Percentiles rank a stretch among this genome's conserved stretches.
phyloP scores from a whole-genome alignment of 441 rosid genomes.

The Jatropha podagrica region DNA sequence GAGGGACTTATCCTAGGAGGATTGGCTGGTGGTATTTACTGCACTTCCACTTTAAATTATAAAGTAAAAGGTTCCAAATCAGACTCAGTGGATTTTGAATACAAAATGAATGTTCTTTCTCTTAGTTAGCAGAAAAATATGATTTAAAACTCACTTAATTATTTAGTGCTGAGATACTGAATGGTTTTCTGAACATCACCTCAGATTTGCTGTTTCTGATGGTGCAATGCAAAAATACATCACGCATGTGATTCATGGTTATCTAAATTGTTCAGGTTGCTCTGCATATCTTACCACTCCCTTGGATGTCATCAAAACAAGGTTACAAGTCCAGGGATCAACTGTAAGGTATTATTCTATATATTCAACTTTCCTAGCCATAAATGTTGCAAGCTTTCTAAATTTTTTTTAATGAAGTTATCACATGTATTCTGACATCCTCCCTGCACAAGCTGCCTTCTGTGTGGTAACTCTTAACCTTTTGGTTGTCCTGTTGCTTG shows the following conservation, averaged over 20 bases:
- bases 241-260: conserved; percentile 6
- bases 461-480: background rate
- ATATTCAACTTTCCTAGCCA: background rate
- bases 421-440: background rate
- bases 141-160: background rate
- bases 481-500: background rate
- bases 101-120: background rate
- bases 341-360: conserved; percentile 51
- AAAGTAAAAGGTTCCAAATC: background rate
- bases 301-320: conserved; percentile 86
- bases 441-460: too few relatives aligned
- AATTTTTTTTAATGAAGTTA: background rate
- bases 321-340: conserved; percentile 92
- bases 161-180: background rate
- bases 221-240: background rate
- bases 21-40: conserved; percentile 83
- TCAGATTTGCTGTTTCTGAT: background rate
- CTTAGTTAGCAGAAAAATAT: background rate
- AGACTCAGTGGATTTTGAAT: background rate
- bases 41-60: conserved; percentile 17
- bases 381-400: background rate
- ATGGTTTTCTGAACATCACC: background rate
- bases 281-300: conserved; percentile 93
- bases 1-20: conserved; percentile 92
- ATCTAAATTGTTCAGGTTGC: conserved; percentile 51